Conservation (phyloP, 2,329 filamentous ascomycete species). For the Septoria petroselini region DNA sequence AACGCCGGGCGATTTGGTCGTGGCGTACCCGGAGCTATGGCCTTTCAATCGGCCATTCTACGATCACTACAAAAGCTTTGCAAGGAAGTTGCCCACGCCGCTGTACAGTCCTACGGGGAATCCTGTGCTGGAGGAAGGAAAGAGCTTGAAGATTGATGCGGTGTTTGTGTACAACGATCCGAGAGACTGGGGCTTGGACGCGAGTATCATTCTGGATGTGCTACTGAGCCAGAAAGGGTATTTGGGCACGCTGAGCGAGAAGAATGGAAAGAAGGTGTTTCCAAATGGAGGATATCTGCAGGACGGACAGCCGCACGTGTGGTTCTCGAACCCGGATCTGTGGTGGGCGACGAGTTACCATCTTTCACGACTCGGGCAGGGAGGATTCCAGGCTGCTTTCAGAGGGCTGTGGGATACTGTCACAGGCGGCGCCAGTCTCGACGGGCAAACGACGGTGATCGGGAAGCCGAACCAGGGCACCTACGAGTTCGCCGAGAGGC, state of each 20-base stretch:
- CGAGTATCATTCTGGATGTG: conserved; percentile 78
- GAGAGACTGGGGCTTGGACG: conserved; percentile 90
- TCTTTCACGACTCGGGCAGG: conserved; percentile 83
- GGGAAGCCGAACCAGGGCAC: conserved; percentile 79
- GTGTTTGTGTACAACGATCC: conserved; percentile 95
- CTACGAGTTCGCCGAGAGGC: conserved; percentile 78
- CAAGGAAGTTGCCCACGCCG: conserved; percentile 56
- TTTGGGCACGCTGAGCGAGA: conserved; percentile 72
- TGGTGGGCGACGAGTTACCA: conserved; percentile 85
- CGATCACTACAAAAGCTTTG: conserved; percentile 58
- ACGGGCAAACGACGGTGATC: conserved; percentile 57
- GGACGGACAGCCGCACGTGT: conserved; percentile 75
- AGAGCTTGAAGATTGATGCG: conserved; percentile 72
- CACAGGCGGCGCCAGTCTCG: conserved; percentile 56
- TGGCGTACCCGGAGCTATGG: conserved; percentile 70
- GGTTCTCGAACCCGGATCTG: conserved; percentile 87
- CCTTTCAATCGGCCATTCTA: conserved; percentile 72
- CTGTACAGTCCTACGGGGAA: conserved; percentile 40
- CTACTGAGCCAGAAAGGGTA: conserved; percentile 75
- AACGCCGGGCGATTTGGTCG: conserved; percentile 79
- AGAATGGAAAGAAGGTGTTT: conserved; percentile 64
- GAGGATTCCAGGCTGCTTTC: conserved; percentile 80
- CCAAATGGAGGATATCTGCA: conserved; percentile 76
- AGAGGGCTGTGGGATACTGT: conserved; percentile 73
- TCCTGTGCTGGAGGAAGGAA: conserved; percentile 1